Evolutionary conservation across 257 asterid genomes (phyloP), one percentile per base, ranked within the genome.

Genomic region (Primulina huaijiensis): DNA sequence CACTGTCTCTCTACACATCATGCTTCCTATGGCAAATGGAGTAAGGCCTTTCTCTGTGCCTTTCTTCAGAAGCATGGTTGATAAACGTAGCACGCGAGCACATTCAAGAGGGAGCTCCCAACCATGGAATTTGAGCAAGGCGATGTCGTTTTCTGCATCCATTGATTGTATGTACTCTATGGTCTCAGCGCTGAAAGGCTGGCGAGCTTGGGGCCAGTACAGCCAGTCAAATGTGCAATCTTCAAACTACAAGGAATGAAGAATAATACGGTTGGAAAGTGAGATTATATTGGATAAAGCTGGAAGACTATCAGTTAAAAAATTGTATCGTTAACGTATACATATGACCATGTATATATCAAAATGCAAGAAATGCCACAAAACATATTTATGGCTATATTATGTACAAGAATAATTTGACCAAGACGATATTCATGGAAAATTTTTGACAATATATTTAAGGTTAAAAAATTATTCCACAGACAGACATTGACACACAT

Each of bases 211-310:
- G 31, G 95, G 95, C 97, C 97, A 91, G 82, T 89, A 89, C 38
- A 89, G 91, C 96, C 97, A 91, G 69, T 91, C 98, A 70, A 92
- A 92, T 11, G 97, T 92, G 83, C 93, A 84, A 60, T 89, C 96
- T 72, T 89, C 92, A 31, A 89, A 89, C 94, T 87, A 52, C 35
- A 78, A 6, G 29, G 67, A 72, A 2, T 23, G 9, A 14, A 25
- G 43, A 63, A 66, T 37, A 55, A 0, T 59, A 53, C 23, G 64
- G 30, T 27, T 27, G 71, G 23, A 72, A 35, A 56, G 70, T 35
- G 58, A 67, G 31, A 74, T 27, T n/a, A 25, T 29, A 46, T 70
- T 11, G 60, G 69, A 19, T 10, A 34, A 60, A 58, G 12, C 53
- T 43, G 17, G 40, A 67, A 59, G 7, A 34, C 30, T 61, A 62